Conservation (phyloP, 2,329 filamentous ascomycete species). For the Helminthosporium solani region DNA sequence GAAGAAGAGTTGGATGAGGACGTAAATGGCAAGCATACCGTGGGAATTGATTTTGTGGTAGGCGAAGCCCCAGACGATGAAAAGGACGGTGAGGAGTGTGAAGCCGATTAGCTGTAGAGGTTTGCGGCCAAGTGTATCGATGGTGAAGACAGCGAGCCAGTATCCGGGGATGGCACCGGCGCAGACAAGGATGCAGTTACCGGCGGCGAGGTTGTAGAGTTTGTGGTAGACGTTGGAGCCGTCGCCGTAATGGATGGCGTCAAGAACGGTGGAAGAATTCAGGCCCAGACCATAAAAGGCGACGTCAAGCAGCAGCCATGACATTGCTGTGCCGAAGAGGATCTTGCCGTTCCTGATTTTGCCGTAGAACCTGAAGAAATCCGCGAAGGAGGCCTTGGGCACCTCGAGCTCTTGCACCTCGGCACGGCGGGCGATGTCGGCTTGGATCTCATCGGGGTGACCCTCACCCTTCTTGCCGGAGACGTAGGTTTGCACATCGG, state of each 20-base stretch:
- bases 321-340: constrained; percentile 75
- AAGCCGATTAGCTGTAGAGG: constrained; percentile 39
- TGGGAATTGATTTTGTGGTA: constrained; percentile 38
- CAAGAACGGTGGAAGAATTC: constrained; percentile 72
- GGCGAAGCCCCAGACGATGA: constrained; percentile 40
- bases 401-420: constrained; percentile 59
- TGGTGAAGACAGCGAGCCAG: constrained; percentile 58
- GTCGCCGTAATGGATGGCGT: constrained; percentile 67
- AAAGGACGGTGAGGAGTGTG: constrained; percentile 35
- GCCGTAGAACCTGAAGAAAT: constrained; percentile 71
- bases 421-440: constrained; percentile 58
- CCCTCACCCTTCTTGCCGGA: constrained; percentile 62
- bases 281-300: constrained; percentile 62
- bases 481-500: constrained; percentile 75
- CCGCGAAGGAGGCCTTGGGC: constrained; percentile 69
- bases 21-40: constrained; percentile 49
- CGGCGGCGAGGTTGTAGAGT: constrained; percentile 73
- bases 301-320: constrained; percentile 67
- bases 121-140: constrained; percentile 67
- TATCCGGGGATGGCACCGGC: constrained; percentile 80
- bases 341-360: constrained; percentile 71
- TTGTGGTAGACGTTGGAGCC: constrained; percentile 65
- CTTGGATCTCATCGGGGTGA: constrained; percentile 65
- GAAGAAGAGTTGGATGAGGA: constrained; percentile 54
- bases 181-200: constrained; percentile 75